phyloP scores from a whole-genome alignment of 176 grass and related monocot species.

The Cenchrus purpureus region DNA sequence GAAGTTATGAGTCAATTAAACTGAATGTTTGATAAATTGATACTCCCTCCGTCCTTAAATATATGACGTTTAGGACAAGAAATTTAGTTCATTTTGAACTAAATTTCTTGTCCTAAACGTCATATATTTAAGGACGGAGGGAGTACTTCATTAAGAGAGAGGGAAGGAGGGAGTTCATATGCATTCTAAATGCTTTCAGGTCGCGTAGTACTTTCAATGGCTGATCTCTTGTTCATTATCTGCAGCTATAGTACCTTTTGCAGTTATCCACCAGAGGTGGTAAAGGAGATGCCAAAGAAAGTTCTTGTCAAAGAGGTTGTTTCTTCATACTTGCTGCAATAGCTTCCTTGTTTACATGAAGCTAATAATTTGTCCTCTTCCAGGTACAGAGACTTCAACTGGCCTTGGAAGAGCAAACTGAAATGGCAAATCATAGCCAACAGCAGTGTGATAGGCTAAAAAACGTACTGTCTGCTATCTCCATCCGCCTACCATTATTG shows the following conservation, averaged over 20 bases:
- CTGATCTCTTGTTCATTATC: slow-evolving; percentile 27
- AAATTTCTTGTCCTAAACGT: no score
- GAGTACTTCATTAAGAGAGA: neutral
- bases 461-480: slow-evolving; percentile 50
- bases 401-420: slow-evolving; percentile 67
- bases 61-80: no score
- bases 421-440: slow-evolving; percentile 57
- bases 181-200: slow-evolving; percentile 22
- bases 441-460: slow-evolving; percentile 66
- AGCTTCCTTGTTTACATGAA: slow-evolving; percentile 10
- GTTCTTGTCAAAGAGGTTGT: slow-evolving; percentile 65
- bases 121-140: no score
- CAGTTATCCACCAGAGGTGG: slow-evolving; percentile 56
- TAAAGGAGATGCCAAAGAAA: slow-evolving; percentile 70
- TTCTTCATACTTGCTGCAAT: neutral
- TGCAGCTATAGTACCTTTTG: slow-evolving; percentile 69
- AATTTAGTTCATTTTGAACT: no score
- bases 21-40: neutral
- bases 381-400: slow-evolving; percentile 74
- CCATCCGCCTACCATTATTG: neutral
- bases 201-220: slow-evolving; percentile 29
- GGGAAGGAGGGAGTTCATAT: neutral
- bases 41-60: no score
- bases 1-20: slow-evolving; percentile 5
- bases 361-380: slow-evolving; percentile 38